Conservation (phyloP, 441 rosid genomes). For the Manihot esculenta region DNA sequence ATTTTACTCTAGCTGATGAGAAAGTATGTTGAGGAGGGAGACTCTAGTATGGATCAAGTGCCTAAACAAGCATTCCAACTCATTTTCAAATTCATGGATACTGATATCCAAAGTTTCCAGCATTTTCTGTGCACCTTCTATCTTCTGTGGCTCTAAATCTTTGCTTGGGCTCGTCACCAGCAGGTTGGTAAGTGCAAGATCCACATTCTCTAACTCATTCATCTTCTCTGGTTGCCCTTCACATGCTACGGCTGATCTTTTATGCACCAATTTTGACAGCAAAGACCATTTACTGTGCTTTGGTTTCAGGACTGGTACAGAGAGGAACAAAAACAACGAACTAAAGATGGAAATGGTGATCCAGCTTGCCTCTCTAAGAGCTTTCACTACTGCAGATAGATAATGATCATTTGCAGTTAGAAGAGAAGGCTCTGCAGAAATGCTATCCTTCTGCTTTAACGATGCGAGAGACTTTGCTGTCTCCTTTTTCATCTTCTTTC, state of each 20-base stretch:
- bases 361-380: slow-evolving; percentile 41
- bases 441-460: slow-evolving; percentile 40
- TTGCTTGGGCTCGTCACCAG: slow-evolving; percentile 6
- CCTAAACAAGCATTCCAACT: slow-evolving; percentile 53
- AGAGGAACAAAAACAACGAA: slow-evolving; percentile 41
- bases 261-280: slow-evolving; percentile 46
- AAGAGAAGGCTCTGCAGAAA: slow-evolving; percentile 15
- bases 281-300: slow-evolving; percentile 42
- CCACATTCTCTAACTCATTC: slow-evolving; percentile 48
- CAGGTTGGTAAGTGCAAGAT: slow-evolving; percentile 37
- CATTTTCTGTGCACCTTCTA: slow-evolving; percentile 32
- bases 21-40: slow-evolving; percentile 51
- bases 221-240: slow-evolving; percentile 26
- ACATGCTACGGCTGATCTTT: slow-evolving; percentile 26
- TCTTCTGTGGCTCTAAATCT: slow-evolving; percentile 30
- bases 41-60: slow-evolving; percentile 50
- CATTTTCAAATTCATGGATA: slow-evolving; percentile 52
- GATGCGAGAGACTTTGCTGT: slow-evolving; percentile 31
- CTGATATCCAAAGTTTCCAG: slow-evolving; percentile 41
- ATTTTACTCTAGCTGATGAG: slow-evolving; percentile 28
- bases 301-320: slow-evolving; percentile 35
- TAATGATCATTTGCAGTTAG: slow-evolving; percentile 20
- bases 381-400: slow-evolving; percentile 28
- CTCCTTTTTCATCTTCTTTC: slow-evolving; percentile 51
- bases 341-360: slow-evolving; percentile 40